Evolutionary conservation across 495 filamentous ascomycete genomes (phyloP).

Genomic region (Tuber borchii): DNA sequence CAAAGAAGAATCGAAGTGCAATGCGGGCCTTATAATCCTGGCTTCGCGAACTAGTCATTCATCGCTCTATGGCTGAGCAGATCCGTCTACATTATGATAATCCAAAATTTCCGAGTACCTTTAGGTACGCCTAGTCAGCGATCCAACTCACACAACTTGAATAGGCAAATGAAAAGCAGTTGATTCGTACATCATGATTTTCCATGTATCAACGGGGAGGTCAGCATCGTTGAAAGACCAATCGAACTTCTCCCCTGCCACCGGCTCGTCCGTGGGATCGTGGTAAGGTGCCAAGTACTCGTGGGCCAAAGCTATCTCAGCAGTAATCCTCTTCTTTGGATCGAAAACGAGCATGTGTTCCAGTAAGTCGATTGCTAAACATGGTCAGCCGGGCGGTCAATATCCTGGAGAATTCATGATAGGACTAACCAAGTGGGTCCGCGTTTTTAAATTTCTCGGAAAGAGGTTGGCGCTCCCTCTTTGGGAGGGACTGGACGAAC

Average conservation of each 20-base stretch:
- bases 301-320: slow-evolving; percentile 75
- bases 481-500: slow-evolving; percentile 97
- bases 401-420: not conserved
- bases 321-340: slow-evolving; percentile 82
- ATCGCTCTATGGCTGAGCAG: slow-evolving; percentile 23
- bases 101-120: slow-evolving; percentile 99
- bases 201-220: slow-evolving; percentile 98
- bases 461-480: slow-evolving; percentile 83
- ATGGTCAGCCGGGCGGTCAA: slow-evolving; percentile 13
- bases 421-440: slow-evolving; percentile 67
- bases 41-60: not conserved
- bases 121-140: slow-evolving; percentile 23
- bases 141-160: not conserved
- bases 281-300: slow-evolving; percentile 95
- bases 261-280: slow-evolving; percentile 91
- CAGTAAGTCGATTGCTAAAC: slow-evolving; percentile 78
- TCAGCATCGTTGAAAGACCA: slow-evolving; percentile 99
- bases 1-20: not conserved
- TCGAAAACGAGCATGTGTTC: slow-evolving; percentile 98
- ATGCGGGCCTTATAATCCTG: not conserved
- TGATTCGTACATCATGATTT: slow-evolving; percentile 91
- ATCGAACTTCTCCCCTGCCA: slow-evolving; percentile 95
- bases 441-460: slow-evolving; percentile 93
- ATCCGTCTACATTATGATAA: slow-evolving; percentile 82
- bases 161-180: not conserved